A percentile compares a stretch with the other conserved stretches of the same genome.
Conservation (phyloP, 768 basidiomycete genomes). For the Gloeophyllum trabeum region DNA sequence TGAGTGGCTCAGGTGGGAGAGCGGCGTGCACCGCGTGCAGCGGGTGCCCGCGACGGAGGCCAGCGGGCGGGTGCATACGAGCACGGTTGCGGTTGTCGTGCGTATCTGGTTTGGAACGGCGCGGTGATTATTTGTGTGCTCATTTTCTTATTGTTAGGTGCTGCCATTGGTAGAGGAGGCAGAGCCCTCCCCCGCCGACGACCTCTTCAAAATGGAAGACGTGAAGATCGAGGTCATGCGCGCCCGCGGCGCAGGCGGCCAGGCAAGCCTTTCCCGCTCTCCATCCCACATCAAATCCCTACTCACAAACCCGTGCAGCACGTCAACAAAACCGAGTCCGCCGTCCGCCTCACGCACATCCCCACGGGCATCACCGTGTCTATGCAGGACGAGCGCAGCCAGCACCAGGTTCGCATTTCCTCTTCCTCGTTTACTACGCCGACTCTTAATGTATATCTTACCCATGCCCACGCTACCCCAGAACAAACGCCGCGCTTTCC, state of each 20-base stretch:
- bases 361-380: slow-evolving; percentile 92
- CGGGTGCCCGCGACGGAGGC: slow-evolving; percentile 86
- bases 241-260: slow-evolving; percentile 92
- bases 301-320: slow-evolving; percentile 38
- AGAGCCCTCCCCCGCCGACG: slow-evolving; percentile 37
- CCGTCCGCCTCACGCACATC: slow-evolving; percentile 85
- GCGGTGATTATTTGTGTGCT: background rate
- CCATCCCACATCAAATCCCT: background rate
- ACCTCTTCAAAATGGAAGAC: slow-evolving; percentile 74
- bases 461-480: slow-evolving; percentile 17
- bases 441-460: no score
- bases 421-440: no score
- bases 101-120: slow-evolving; percentile 14
- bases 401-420: slow-evolving; percentile 62
- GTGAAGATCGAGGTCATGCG: slow-evolving; percentile 92
- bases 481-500: slow-evolving; percentile 92
- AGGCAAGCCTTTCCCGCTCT: slow-evolving; percentile 35
- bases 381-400: slow-evolving; percentile 96
- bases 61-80: slow-evolving; percentile 83
- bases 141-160: no score
- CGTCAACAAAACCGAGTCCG: slow-evolving; percentile 98
- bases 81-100: slow-evolving; percentile 81
- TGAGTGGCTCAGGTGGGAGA: slow-evolving; percentile 78
- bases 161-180: slow-evolving; percentile 69
- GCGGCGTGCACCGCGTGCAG: slow-evolving; percentile 93